Base-by-base conservation (phyloP, 495 filamentous ascomycete species). In the Jackrogersella multiformis region DNA sequence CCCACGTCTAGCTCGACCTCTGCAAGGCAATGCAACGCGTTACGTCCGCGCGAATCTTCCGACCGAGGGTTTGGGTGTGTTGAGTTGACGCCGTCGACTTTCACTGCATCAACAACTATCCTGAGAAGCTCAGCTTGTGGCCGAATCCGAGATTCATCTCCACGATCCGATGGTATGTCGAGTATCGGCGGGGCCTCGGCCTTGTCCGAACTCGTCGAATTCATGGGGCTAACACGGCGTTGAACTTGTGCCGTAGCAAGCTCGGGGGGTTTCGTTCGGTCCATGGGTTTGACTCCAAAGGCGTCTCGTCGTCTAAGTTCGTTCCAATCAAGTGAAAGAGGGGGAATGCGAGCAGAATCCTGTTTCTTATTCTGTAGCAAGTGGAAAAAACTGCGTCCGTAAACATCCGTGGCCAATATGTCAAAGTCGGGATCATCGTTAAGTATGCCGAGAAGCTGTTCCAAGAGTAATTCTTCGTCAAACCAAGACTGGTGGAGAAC, bases 1-100 rank as follows among this genome's bases (percentile, higher is more conserved):
- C 51, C 13, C 0, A 58, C 18, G 26, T 62, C 48, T 30, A 75
- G 63, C 49, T 69, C 61, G 23, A 78, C 81, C 63, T 82, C 80
- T 21, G 82, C 82, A 26, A 84, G 76, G 55, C 80, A 81, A 54
- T 84, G 81, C 13, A 84, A 69, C 20, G 79, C 82, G 67, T 84
- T 84, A 4, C 80, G 78, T 15, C 82, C 80, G 4, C 71, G 74
- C 0, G 69, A 8, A 62, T 84, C 81, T 59, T 82, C 79, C 7
- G 73, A 34, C 1, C 26, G 56, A 0, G 79, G 71, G 32, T 74
- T 64, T 7, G 54, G 71, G 16, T 69, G 69, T 1, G 79, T 72
- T 2, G 68, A 66, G 6, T 74, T 69, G 24, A 74, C 16, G 12
- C 20, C 20, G 8, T 73, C 70, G 13, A 73, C 64, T 15, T 57